Evolutionary conservation across 768 basidiomycete species (phyloP).

Genomic region (Mycena metata): DNA sequence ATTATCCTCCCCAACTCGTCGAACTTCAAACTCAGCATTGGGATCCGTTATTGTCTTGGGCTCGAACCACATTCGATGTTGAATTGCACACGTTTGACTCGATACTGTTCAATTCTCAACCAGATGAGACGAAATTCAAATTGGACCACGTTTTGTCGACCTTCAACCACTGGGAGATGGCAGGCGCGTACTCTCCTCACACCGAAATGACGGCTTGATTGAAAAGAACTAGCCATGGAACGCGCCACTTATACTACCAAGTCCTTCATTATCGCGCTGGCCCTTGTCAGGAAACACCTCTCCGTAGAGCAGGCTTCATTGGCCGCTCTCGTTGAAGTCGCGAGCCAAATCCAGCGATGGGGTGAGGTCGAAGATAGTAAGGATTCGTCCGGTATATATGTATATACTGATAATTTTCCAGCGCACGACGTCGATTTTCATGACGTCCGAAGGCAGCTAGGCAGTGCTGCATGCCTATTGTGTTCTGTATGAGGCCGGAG

Average conservation of each 20-base stretch:
- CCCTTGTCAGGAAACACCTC: conserved; percentile 81
- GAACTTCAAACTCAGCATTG: conserved; percentile 86
- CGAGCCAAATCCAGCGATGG: conserved; percentile 96
- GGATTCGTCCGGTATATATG: conserved; percentile 50
- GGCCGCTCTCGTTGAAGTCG: conserved; percentile 92
- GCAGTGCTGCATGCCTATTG: conserved; percentile 79
- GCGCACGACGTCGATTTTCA: conserved; percentile 99
- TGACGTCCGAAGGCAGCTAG: conserved; percentile 89
- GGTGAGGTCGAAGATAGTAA: conserved; percentile 99
- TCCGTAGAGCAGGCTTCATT: conserved; percentile 87
- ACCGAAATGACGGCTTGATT: not conserved
- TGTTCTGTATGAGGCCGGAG: conserved; percentile 46
- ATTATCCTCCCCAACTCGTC: conserved; percentile 81
- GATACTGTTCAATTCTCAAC: conserved; percentile 78
- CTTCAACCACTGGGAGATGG: conserved; percentile 89
- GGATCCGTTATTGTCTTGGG: conserved; percentile 91
- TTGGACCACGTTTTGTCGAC: conserved; percentile 68
- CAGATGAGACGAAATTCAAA: conserved; percentile 73
- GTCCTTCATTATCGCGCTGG: conserved; percentile 90
- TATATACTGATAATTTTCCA: conserved; percentile 49
- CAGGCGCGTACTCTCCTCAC: conserved; percentile 66
- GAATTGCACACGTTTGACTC: conserved; percentile 80
- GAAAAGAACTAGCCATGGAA: conserved; percentile 80
- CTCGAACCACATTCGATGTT: conserved; percentile 72
- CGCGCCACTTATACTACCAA: conserved; percentile 91